Conservation (phyloP, 2,329 filamentous ascomycete species). For the Phialophora verrucosa region DNA sequence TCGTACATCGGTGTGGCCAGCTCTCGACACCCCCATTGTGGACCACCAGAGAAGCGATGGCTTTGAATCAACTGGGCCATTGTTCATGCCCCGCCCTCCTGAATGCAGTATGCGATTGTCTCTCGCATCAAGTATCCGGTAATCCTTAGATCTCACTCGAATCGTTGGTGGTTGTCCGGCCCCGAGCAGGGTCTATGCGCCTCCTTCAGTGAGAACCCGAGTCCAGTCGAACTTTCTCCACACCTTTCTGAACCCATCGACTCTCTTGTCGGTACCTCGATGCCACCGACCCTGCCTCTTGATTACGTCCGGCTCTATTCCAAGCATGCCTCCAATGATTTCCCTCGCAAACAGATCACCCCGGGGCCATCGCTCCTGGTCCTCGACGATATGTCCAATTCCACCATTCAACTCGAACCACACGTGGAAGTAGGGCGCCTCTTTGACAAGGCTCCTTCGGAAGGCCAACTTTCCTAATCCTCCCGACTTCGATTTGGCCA, state of each 20-base stretch:
- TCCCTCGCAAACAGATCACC: constrained; percentile 94
- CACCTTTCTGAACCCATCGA: constrained; percentile 78
- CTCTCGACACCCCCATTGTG: background rate
- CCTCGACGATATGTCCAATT: constrained; percentile 89
- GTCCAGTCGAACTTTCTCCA: constrained; percentile 97
- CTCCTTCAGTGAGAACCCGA: constrained; percentile 61
- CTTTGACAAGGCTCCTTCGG: constrained; percentile 79
- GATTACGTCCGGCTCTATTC: constrained; percentile 78
- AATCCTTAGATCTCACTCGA: background rate
- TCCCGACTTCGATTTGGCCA: constrained; percentile 62
- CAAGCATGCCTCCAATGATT: constrained; percentile 89
- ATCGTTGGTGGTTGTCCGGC: background rate
- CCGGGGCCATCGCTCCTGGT: constrained; percentile 80
- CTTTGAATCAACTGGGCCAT: background rate
- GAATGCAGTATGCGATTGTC: background rate
- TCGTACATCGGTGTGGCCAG: background rate
- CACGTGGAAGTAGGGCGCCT: constrained; percentile 98
- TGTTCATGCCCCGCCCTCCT: background rate
- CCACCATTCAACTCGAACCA: constrained; percentile 96
- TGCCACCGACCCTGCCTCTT: constrained; percentile 90
- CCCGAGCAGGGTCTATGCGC: constrained; percentile 4
- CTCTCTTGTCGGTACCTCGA: constrained; percentile 67
- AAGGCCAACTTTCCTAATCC: constrained; percentile 78
- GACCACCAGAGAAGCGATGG: background rate
- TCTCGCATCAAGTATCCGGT: background rate